Base-by-base conservation (phyloP, 768 basidiomycete genomes). In the Leucocoprinus birnbaumii region DNA sequence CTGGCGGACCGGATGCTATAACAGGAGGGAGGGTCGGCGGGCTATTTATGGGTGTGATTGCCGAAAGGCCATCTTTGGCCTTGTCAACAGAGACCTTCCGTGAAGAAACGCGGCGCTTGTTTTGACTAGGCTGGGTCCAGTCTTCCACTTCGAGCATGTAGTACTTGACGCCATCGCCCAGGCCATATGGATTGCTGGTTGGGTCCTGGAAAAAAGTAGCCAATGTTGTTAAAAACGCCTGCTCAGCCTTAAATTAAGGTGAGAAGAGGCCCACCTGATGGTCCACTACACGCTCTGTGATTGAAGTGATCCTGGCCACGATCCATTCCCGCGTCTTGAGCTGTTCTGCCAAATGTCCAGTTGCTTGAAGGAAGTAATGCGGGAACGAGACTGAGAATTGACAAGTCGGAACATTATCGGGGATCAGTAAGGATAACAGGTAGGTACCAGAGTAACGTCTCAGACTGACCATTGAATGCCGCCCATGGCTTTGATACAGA, bases 401-500 rank as follows among this genome's bases (percentile, higher is more conserved):
- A 65, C 58, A 68, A 71, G 69, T 65, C 62, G 58, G 58, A 42
- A 48, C 70, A 73, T 68, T 60, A 52, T 73, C 71, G 74, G 71
- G 67, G 56, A 42, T 65, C 53, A 61, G 57, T 52, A 21, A 27
- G 25, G 34, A 55, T 34, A 54, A 41, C 46, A 18, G 40, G 26
- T 21, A 31, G 35, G 44, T 18, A 55, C 38, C 27, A 40, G 42
- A 47, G 5, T 35, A 18, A 26, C 24, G 45, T 44, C 35, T 18
- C 42, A 16, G 21, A 43, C 84, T 62, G 66, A 94, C 94, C 90
- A 70, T 98, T 99, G 73, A 98, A 99, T 9, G 97, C 97, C 21
- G 96, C 97, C 96, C 97, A 99, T 1, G 93, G 91, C 67, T 91
- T 93, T 41, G 89, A 87, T 5, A 91, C 83, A 25, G 94, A 93